Percentiles rank a stretch among this genome's conserved stretches.
Conservation (phyloP, 2,329 filamentous ascomycete species). For the Coleophoma crateriformis region DNA sequence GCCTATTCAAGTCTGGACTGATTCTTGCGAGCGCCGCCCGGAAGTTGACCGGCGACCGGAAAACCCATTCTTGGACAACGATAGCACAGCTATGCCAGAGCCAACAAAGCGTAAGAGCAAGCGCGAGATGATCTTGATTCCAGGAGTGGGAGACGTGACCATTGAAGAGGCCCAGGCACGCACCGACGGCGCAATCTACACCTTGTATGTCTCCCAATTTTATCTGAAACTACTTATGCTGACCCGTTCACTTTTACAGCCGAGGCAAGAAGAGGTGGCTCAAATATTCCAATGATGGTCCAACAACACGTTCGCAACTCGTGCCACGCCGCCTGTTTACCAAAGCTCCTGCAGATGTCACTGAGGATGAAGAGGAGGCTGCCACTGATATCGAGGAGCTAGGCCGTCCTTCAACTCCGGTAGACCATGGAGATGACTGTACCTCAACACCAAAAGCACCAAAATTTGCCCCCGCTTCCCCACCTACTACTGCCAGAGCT, state of each 20-base stretch:
- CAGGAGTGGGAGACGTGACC: slow-evolving; percentile 42
- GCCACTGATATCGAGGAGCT: slow-evolving; percentile 41
- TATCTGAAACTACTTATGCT: slow-evolving; percentile 7
- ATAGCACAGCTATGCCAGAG: slow-evolving; percentile 32
- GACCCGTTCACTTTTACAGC: slow-evolving; percentile 37
- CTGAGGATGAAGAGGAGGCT: slow-evolving; percentile 47
- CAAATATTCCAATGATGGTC: slow-evolving; percentile 39
- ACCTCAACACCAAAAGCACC: slow-evolving; percentile 48
- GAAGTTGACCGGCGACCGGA: slow-evolving; percentile 57
- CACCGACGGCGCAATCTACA: slow-evolving; percentile 68
- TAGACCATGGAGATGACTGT: slow-evolving; percentile 28
- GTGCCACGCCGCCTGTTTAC: slow-evolving; percentile 69
- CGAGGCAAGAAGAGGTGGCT: slow-evolving; percentile 76
- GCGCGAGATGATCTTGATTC: slow-evolving; percentile 44
- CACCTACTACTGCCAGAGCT: slow-evolving; percentile 55
- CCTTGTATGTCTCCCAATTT: slow-evolving; percentile 61
- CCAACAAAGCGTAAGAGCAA: slow-evolving; percentile 47
- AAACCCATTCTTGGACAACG: slow-evolving; percentile 65
- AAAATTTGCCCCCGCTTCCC: slow-evolving; percentile 52
- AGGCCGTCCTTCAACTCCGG: slow-evolving; percentile 13
- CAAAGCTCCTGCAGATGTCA: slow-evolving; percentile 40
- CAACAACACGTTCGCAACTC: slow-evolving; percentile 61
- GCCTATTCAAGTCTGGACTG: slow-evolving; percentile 69
- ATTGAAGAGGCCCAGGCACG: slow-evolving; percentile 54
- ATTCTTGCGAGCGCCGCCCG: slow-evolving; percentile 73